These are phyloP conservation scores for Fraxinus dipetala DNA, from an alignment of 305 asterid genomes.

Conservation along the genomic window DNA sequence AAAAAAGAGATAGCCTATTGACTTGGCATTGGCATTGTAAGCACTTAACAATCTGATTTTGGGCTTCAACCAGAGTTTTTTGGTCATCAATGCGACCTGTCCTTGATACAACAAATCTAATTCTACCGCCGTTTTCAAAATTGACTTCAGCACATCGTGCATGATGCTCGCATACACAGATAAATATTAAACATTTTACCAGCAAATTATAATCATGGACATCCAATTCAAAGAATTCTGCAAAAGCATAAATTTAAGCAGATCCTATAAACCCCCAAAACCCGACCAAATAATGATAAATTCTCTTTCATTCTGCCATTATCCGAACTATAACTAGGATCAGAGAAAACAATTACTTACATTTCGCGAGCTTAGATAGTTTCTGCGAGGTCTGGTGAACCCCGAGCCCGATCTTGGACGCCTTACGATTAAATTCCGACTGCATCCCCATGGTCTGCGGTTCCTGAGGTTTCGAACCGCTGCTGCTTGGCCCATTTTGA, in stretches of 20 bases:
- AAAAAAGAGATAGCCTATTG: neutral
- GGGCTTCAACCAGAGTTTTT: neutral
- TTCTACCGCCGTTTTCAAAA: neutral
- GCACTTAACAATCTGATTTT: neutral
- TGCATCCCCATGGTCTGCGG: conserved; percentile 61
- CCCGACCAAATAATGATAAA: neutral
- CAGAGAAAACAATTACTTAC: conserved; percentile 36
- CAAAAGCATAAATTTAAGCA: neutral
- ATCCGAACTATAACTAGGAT: neutral
- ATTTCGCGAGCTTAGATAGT: conserved; percentile 82
- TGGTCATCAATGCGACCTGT: neutral
- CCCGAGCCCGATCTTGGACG: conserved; percentile 75
- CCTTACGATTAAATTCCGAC: conserved; percentile 77
- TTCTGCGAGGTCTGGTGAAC: conserved; percentile 91
- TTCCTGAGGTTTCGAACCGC: conserved; percentile 52
- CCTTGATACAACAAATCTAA: neutral
- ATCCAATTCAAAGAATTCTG: neutral
- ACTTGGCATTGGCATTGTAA: neutral
- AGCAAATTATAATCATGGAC: neutral
- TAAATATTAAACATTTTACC: neutral
- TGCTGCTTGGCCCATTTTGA: conserved; percentile 65
- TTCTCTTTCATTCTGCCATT: neutral
- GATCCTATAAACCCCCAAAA: neutral
- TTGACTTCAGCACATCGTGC: neutral
- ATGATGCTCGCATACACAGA: neutral